phyloP scores from a whole-genome alignment of 495 filamentous ascomycete genomes.

The Patellaria atrata region DNA sequence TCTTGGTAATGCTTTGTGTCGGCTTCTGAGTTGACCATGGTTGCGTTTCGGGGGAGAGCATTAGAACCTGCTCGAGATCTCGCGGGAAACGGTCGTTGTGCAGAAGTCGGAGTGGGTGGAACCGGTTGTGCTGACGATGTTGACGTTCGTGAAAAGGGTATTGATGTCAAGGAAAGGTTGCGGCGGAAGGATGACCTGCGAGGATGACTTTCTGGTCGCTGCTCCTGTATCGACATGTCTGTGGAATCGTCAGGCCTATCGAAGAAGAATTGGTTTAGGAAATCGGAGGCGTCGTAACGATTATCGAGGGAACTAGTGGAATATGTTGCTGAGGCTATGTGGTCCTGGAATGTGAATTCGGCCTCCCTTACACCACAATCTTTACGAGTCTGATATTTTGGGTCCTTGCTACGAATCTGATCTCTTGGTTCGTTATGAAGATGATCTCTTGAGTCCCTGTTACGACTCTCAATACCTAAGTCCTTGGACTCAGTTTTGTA shows the following conservation, averaged over 20 bases:
- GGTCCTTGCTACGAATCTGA: constrained; percentile 12
- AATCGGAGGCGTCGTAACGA: constrained; percentile 1
- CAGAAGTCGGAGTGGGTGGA: constrained; percentile 29
- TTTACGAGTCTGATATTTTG: neutral
- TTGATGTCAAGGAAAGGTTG: constrained; percentile 30
- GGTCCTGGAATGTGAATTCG: constrained; percentile 13
- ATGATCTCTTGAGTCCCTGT: constrained; percentile 45
- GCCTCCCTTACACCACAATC: neutral
- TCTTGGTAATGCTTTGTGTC: constrained; percentile 76
- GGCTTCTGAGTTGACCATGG: constrained; percentile 38
- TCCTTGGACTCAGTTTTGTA: constrained; percentile 28
- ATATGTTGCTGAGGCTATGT: constrained; percentile 1
- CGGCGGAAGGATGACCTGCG: constrained; percentile 34
- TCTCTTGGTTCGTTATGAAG: constrained; percentile 22
- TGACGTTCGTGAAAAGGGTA: constrained; percentile 36
- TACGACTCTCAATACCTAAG: constrained; percentile 54
- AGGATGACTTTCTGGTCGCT: constrained; percentile 21
- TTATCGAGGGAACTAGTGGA: constrained; percentile 5
- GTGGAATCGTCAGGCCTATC: no score
- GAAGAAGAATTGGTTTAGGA: constrained; percentile 5
- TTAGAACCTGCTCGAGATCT: constrained; percentile 20
- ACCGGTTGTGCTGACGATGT: constrained; percentile 26
- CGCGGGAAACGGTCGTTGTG: constrained; percentile 5
- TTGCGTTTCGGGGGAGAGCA: constrained; percentile 27
- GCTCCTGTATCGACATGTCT: constrained; percentile 22